A percentile compares a stretch with the other conserved stretches of the same genome.
phyloP scores from a whole-genome alignment of 257 asterid genomes.

The Plectranthus barbatus region DNA sequence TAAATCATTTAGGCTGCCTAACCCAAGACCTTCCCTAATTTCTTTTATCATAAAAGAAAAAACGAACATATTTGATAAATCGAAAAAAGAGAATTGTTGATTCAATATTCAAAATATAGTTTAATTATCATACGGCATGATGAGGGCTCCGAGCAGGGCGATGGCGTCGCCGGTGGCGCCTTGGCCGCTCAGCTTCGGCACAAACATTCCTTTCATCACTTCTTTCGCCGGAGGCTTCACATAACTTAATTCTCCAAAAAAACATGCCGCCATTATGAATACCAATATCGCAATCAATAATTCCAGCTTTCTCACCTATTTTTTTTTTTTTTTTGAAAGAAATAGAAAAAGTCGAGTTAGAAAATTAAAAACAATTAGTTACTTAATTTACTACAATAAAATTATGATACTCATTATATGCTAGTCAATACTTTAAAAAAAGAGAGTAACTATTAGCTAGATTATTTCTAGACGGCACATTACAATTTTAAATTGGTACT shows the following conservation, averaged over 20 bases:
- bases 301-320: slow-evolving; percentile 77
- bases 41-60: too few relatives aligned
- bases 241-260: slow-evolving; percentile 70
- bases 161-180: slow-evolving; percentile 83
- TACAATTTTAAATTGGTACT: too few relatives aligned
- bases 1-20: too few relatives aligned
- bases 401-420: too few relatives aligned
- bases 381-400: too few relatives aligned
- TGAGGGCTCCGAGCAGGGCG: slow-evolving; percentile 84
- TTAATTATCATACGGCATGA: slow-evolving; percentile 91
- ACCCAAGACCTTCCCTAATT: too few relatives aligned
- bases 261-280: slow-evolving; percentile 82
- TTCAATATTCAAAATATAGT: too few relatives aligned
- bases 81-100: too few relatives aligned
- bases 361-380: neutral
- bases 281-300: slow-evolving; percentile 62
- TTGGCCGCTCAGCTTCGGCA: slow-evolving; percentile 67
- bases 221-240: slow-evolving; percentile 70
- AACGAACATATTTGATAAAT: too few relatives aligned
- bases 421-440: too few relatives aligned
- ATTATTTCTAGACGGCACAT: too few relatives aligned
- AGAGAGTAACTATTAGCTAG: too few relatives aligned
- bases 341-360: neutral
- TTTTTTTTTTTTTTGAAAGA: neutral
- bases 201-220: slow-evolving; percentile 67